Conservation (phyloP, 192 early-diverging fungal species). For the Umbelopsis ramanniana region DNA sequence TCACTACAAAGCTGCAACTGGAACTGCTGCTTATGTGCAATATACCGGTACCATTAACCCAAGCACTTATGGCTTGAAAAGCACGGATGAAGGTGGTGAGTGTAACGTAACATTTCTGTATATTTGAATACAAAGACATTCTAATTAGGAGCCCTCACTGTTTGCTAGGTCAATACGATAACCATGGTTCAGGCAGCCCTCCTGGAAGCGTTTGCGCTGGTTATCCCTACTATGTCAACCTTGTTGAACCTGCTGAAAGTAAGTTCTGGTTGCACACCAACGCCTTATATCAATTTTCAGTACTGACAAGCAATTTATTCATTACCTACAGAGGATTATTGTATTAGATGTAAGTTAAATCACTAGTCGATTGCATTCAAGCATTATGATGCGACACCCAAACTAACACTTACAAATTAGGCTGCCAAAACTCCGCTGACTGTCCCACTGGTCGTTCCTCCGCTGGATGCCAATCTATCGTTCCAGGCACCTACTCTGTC, state of each 20-base stretch:
- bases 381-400: too few relatives aligned
- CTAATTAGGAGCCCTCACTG: not conserved
- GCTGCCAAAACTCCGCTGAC: slow-evolving; percentile 38
- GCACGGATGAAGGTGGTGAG: slow-evolving; percentile 39
- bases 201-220: slow-evolving; percentile 32
- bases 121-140: slow-evolving; percentile 32
- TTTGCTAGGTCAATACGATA: slow-evolving; percentile 35
- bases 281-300: not conserved
- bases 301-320: not conserved
- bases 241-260: slow-evolving; percentile 41
- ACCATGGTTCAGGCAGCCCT: slow-evolving; percentile 35
- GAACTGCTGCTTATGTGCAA: slow-evolving; percentile 42
- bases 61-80: slow-evolving; percentile 28
- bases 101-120: slow-evolving; percentile 23
- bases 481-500: slow-evolving; percentile 51
- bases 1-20: slow-evolving; percentile 15
- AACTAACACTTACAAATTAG: too few relatives aligned
- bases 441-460: slow-evolving; percentile 39
- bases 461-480: slow-evolving; percentile 45
- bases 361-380: too few relatives aligned
- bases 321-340: slow-evolving; percentile 37
- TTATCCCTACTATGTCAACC: slow-evolving; percentile 42
- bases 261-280: not conserved
- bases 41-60: slow-evolving; percentile 38
- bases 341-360: slow-evolving; percentile 44